phyloP scores from a whole-genome alignment of 495 filamentous ascomycete species.

The Xylaria telfairii region DNA sequence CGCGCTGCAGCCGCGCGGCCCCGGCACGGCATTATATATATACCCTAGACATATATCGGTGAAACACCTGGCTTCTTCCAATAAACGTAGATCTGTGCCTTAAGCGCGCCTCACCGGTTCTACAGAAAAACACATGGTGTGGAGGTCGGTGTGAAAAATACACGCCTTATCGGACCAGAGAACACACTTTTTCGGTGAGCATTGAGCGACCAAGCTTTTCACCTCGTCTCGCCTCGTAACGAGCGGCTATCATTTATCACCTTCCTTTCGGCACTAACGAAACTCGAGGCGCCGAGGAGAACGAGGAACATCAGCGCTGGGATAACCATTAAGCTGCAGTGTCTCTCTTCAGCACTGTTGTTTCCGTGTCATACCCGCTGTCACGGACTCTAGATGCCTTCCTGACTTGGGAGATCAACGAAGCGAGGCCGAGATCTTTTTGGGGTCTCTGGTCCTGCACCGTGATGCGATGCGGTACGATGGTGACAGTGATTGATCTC shows the following conservation, averaged over 20 bases:
- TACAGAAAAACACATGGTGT: background rate
- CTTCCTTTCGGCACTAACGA: background rate
- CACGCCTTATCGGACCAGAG: constrained; percentile 6
- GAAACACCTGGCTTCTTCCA: constrained; percentile 5
- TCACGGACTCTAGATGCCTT: background rate
- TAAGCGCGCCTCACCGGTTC: background rate
- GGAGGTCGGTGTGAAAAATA: constrained; percentile 1
- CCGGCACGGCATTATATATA: constrained; percentile 18
- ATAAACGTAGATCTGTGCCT: constrained; percentile 5
- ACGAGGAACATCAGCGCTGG: background rate
- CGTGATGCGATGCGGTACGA: constrained; percentile 2
- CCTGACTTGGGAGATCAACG: background rate
- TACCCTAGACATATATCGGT: constrained; percentile 14
- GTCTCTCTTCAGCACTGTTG: background rate
- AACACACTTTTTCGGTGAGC: background rate
- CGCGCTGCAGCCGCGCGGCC: constrained; percentile 20
- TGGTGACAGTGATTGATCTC: constrained; percentile 5
- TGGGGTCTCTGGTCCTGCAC: background rate
- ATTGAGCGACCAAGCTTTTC: background rate
- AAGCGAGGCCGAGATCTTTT: background rate
- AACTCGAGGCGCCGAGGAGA: background rate
- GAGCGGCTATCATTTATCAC: background rate
- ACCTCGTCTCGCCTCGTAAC: too few species aligned
- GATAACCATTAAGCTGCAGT: background rate
- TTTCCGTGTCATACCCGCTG: background rate